These are phyloP conservation scores for Singerocomus inundabilis DNA, from an alignment of 1,284 basidiomycete genomes.

Conservation along the genomic window DNA sequence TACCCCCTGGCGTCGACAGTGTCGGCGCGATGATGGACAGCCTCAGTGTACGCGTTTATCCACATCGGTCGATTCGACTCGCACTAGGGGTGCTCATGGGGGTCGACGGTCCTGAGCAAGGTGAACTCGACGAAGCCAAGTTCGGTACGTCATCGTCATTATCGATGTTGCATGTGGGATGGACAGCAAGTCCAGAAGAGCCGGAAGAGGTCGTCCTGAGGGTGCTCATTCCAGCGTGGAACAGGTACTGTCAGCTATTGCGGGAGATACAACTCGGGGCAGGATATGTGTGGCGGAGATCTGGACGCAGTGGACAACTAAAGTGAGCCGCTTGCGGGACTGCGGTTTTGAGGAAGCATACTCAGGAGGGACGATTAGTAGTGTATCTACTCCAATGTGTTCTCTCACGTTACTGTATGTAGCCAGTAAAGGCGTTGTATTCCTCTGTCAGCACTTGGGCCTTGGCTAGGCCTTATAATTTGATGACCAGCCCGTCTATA, in stretches of 20 bases:
- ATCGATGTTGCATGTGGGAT: not conserved
- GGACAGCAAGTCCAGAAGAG: conserved; percentile 6
- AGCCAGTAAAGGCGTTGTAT: not conserved
- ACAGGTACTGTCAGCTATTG: conserved; percentile 28
- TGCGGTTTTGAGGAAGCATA: conserved; percentile 21
- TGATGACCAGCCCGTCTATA: too few relatives aligned
- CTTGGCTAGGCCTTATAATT: too few relatives aligned
- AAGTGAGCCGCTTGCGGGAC: conserved; percentile 12
- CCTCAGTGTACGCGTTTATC: conserved; percentile 11
- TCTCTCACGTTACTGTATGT: not conserved
- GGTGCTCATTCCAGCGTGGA: conserved; percentile 30
- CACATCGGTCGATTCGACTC: conserved; percentile 13
- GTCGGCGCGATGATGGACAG: conserved; percentile 6
- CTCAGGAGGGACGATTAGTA: not conserved
- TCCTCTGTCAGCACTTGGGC: not conserved
- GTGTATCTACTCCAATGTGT: not conserved
- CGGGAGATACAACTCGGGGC: conserved; percentile 30
- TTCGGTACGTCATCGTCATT: not conserved
- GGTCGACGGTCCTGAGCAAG: conserved; percentile 11
- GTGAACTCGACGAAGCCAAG: conserved; percentile 22
- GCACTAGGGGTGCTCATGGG: conserved; percentile 13
- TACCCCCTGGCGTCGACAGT: conserved; percentile 14
- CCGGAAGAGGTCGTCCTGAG: conserved; percentile 15
- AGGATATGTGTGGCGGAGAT: conserved; percentile 30
- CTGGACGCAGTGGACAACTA: conserved; percentile 22